Base-by-base conservation (phyloP, 1,284 basidiomycete species). In the Boletus holoroseus region DNA sequence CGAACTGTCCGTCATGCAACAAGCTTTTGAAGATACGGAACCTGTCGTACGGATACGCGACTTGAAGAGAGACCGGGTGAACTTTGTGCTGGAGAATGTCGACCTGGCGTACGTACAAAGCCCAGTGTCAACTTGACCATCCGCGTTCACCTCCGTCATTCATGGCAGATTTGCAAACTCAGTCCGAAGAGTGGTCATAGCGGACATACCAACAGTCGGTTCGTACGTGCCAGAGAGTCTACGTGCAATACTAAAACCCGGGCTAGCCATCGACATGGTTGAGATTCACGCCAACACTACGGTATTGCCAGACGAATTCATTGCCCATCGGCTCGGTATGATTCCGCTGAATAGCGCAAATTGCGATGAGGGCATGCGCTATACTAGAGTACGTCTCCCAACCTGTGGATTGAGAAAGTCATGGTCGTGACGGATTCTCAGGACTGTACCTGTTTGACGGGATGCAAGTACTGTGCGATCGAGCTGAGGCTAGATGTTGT, bases 251-350 rank as follows among this genome's bases (percentile, higher is more conserved):
- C 40, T 54, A 39, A 60, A 27, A 45, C n/a, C 18, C 15, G 20
- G 27, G 44, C 49, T 59, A 92, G 95, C 94, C 24, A 98, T 99
- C 61, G 96, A 99, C 73, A 86, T 95, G 72, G 95, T 99, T 3
- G 91, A 95, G 68, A 88, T 99, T 58, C 79, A 88, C 56, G 81
- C 82, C 51, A 99, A 99, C 68, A 95, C 93, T 7, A 87, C 90
- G 0, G 94, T 98, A 3, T 73, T 99, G 30, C 91, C 95, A 1
- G 96, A 99, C 71, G 96, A 99, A 73, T 96, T 96, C 74, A 86
- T 99, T 55, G 91, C 94, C 0, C 96, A 99, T 70, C 82, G 96
- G 39, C 76, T 99, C 22, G 96, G 96, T 20, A 87, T 98, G 82
- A 79, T 99, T 20, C 96, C 96, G 7, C 75, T 99, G 18, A 76